Conservation (phyloP, 441 rosid species). For the Metrosideros polymorpha region DNA sequence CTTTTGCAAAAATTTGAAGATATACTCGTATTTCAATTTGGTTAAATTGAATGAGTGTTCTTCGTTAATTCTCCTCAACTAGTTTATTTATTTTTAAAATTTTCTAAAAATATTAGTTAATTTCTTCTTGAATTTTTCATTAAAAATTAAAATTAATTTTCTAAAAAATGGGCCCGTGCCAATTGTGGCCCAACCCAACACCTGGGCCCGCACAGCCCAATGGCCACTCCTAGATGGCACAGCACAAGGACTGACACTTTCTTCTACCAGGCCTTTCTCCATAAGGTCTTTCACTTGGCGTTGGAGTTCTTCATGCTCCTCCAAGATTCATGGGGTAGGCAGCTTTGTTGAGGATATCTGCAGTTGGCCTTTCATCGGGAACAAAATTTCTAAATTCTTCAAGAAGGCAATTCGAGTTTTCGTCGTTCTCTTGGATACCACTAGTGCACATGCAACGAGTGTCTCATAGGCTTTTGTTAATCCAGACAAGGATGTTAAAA, state of each 20-base stretch:
- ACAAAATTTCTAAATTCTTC: background rate
- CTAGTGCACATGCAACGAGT: background rate
- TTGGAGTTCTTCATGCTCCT: background rate
- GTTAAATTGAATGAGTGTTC: too few relatives aligned
- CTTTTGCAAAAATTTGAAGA: background rate
- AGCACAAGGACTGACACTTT: background rate
- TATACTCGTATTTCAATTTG: too few relatives aligned
- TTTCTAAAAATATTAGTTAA: too few relatives aligned
- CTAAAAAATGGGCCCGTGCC: background rate
- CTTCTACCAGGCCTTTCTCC: background rate
- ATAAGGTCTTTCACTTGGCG: background rate
- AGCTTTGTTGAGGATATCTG: background rate
- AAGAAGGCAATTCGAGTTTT: background rate
- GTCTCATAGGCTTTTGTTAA: background rate
- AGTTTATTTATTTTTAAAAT: too few relatives aligned
- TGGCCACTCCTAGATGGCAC: background rate
- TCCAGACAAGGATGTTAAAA: background rate
- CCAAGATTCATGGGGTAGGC: background rate
- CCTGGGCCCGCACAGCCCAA: fast-evolving
- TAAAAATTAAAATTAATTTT: too few relatives aligned
- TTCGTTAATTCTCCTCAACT: too few relatives aligned
- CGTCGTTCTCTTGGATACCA: background rate
- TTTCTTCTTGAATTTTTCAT: too few relatives aligned
- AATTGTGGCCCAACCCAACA: too few relatives aligned
- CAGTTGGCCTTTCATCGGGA: background rate